Conservation (phyloP, 2,329 filamentous ascomycete species). For the Aspergillus floridensis region DNA sequence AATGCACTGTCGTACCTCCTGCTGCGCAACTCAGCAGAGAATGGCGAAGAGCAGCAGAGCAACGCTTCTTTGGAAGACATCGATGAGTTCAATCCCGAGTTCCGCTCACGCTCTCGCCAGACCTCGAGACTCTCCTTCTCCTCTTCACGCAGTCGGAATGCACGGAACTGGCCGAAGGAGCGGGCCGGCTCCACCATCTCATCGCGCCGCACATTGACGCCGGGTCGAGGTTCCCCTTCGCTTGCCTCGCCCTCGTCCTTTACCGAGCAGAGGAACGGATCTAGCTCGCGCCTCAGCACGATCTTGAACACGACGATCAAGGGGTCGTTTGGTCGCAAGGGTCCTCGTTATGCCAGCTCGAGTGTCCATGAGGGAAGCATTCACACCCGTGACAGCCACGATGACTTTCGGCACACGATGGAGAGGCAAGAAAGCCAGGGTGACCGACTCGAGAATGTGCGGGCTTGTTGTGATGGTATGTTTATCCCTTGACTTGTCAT, state of each 20-base stretch:
- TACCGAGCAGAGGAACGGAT: slow-evolving; percentile 40
- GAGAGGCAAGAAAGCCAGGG: slow-evolving; percentile 65
- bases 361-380: slow-evolving; percentile 41
- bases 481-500: neutral
- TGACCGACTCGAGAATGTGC: slow-evolving; percentile 86
- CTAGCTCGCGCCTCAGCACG: slow-evolving; percentile 48
- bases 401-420: slow-evolving; percentile 77
- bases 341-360: slow-evolving; percentile 34
- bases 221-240: slow-evolving; percentile 37
- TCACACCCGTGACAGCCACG: slow-evolving; percentile 67
- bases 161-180: slow-evolving; percentile 62
- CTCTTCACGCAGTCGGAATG: slow-evolving; percentile 74
- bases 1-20: slow-evolving; percentile 93
- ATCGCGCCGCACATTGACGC: slow-evolving; percentile 36
- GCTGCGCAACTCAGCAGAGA: slow-evolving; percentile 64
- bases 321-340: slow-evolving; percentile 50
- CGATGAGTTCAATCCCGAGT: slow-evolving; percentile 78
- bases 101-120: slow-evolving; percentile 55
- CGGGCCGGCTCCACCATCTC: slow-evolving; percentile 41
- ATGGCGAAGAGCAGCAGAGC: slow-evolving; percentile 56
- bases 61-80: slow-evolving; percentile 60
- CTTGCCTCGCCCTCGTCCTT: slow-evolving; percentile 33
- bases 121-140: slow-evolving; percentile 64
- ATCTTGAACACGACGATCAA: slow-evolving; percentile 50
- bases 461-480: slow-evolving; percentile 96